Conservation (phyloP, 768 basidiomycete species). For the Panellus pusillus region DNA sequence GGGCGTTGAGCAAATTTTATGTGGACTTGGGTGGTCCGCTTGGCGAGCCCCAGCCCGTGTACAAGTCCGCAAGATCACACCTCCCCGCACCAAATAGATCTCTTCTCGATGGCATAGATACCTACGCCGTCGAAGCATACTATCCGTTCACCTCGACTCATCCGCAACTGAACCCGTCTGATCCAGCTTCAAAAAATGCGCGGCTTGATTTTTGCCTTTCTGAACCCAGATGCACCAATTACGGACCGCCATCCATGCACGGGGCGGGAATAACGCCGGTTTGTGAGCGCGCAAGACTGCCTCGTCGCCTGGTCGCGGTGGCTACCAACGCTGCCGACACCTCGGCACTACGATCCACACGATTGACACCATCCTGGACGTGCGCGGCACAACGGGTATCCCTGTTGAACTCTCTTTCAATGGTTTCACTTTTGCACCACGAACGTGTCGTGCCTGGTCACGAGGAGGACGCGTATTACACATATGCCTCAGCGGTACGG, state of each 20-base stretch:
- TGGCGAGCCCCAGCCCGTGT: conserved; percentile 6
- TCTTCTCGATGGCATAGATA: conserved; percentile 4
- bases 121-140: conserved; percentile 2
- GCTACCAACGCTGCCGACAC: conserved; percentile 9
- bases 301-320: conserved; percentile 10
- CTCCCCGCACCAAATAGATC: neutral
- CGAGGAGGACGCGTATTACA: neutral
- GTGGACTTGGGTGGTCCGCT: neutral
- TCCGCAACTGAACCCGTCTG: conserved; percentile 3
- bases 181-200: too few relatives aligned
- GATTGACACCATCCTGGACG: conserved; percentile 11
- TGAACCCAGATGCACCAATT: neutral
- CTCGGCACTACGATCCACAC: neutral
- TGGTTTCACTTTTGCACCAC: conserved; percentile 11
- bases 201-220: conserved; percentile 10
- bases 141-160: neutral
- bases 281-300: conserved; percentile 8
- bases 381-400: conserved; percentile 5
- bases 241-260: conserved; percentile 1
- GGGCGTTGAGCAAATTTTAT: conserved; percentile 5
- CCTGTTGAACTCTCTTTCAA: conserved; percentile 3
- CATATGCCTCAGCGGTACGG: conserved; percentile 6
- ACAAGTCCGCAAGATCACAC: neutral
- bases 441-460: neutral
- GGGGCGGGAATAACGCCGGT: neutral